A percentile compares a stretch with the other conserved stretches of the same genome.
Evolutionary conservation across 1,284 basidiomycete genomes (phyloP).

Genomic region (Coniophora puteana): DNA sequence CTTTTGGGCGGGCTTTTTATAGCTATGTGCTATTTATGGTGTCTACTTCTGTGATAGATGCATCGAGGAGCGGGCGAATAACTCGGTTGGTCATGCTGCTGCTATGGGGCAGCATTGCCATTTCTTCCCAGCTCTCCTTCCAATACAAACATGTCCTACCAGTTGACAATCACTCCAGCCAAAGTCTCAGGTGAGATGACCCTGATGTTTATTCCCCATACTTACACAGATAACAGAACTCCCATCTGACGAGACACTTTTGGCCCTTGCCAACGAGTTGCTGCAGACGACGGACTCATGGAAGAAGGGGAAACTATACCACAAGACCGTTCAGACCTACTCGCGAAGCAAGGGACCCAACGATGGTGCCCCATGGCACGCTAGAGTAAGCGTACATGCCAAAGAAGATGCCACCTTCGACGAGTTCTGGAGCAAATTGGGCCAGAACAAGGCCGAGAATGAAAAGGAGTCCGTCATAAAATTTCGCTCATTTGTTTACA

Average conservation of each 20-base stretch:
- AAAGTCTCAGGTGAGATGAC: slow-evolving; percentile 37
- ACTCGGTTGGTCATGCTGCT: too few species aligned
- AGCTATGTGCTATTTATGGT: too few species aligned
- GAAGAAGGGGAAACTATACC: slow-evolving; percentile 63
- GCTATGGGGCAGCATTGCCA: too few species aligned
- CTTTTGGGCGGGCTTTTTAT: too few species aligned
- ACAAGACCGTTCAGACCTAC: slow-evolving; percentile 53
- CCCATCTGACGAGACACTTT: slow-evolving; percentile 53
- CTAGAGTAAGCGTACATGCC: slow-evolving; percentile 63
- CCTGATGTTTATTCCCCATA: background rate
- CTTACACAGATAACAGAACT: slow-evolving; percentile 37
- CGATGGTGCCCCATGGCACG: slow-evolving; percentile 63
- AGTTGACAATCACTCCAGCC: slow-evolving; percentile 42
- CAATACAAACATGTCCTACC: slow-evolving; percentile 27
- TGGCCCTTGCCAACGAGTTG: slow-evolving; percentile 51
- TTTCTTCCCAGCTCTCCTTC: too few species aligned
- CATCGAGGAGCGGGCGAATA: too few species aligned
- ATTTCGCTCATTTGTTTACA: background rate
- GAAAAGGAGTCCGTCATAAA: slow-evolving; percentile 57
- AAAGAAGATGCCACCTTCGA: slow-evolving; percentile 64
- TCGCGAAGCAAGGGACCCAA: slow-evolving; percentile 44
- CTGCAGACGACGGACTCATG: slow-evolving; percentile 52
- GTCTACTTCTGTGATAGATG: too few species aligned
- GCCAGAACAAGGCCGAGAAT: slow-evolving; percentile 59
- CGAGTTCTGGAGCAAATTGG: slow-evolving; percentile 65